phyloP scores from a whole-genome alignment of 495 filamentous ascomycete genomes.

The Tricharina praecox region DNA sequence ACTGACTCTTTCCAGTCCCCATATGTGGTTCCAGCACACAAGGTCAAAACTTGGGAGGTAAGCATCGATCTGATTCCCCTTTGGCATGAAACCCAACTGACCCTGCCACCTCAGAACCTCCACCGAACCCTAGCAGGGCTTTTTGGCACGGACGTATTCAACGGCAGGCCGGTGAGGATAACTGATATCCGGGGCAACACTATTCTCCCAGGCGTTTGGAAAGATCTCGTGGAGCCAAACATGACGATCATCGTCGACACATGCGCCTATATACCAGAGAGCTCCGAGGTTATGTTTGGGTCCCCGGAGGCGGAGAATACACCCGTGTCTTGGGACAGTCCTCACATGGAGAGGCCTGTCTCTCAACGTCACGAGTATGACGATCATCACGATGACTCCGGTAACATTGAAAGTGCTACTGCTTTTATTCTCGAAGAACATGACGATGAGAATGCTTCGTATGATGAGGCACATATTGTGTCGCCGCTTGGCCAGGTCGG shows the following conservation, averaged over 20 bases:
- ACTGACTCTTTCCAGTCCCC: too few relatives aligned
- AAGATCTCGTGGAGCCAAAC: constrained; percentile 15
- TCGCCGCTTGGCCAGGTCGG: constrained; percentile 7
- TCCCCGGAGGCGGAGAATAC: too few relatives aligned
- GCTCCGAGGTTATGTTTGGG: too few relatives aligned
- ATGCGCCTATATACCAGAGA: constrained; percentile 14
- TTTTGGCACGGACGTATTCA: constrained; percentile 15
- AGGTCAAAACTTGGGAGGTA: constrained; percentile 22
- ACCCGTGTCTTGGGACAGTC: too few relatives aligned
- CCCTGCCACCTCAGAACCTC: constrained; percentile 20
- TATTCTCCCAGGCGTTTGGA: constrained; percentile 14
- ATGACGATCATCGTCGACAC: constrained; percentile 24
- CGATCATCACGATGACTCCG: too few relatives aligned
- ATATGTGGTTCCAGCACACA: constrained; percentile 22
- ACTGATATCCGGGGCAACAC: constrained; percentile 18
- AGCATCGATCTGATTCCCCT: too few relatives aligned
- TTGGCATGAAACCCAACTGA: too few relatives aligned
- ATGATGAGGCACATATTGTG: constrained; percentile 7
- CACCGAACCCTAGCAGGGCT: constrained; percentile 11
- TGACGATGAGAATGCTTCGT: constrained; percentile 15
- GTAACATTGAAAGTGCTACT: constrained; percentile 5
- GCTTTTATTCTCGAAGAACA: constrained; percentile 8
- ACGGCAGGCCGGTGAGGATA: constrained; percentile 11
- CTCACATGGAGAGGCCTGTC: too few relatives aligned
- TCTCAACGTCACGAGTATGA: too few relatives aligned